Percentiles rank a stretch among this genome's conserved stretches.
Conservation (phyloP, 495 filamentous ascomycete genomes). For the Podospora anserina region DNA sequence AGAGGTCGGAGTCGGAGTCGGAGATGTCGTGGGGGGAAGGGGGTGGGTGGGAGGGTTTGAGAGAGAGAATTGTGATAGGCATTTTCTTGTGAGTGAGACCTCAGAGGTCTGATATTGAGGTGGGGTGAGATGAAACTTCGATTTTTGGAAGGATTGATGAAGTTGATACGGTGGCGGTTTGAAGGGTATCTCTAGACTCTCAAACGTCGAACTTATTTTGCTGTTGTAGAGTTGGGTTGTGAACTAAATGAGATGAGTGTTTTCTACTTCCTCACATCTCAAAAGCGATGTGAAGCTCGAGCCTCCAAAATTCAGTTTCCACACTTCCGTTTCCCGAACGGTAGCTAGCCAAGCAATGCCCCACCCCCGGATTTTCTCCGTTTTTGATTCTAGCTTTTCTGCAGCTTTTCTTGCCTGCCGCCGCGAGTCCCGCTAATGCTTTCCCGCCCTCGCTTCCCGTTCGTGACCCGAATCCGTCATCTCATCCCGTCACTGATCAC, state of each 20-base stretch:
- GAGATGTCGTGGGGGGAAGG: slow-evolving; percentile 3
- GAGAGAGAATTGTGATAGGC: slow-evolving; percentile 78
- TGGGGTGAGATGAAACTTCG: slow-evolving; percentile 8
- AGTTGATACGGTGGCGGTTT: not conserved
- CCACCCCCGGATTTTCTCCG: not conserved
- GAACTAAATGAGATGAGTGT: not conserved
- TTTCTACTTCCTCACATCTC: not conserved
- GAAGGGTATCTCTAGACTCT: not conserved
- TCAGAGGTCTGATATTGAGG: slow-evolving; percentile 4
- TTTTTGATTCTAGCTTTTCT: not conserved
- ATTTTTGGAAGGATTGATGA: not conserved
- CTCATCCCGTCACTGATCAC: slow-evolving; percentile 4
- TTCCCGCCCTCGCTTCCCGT: slow-evolving; percentile 5
- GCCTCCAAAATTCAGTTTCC: not conserved
- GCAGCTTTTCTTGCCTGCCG: not conserved
- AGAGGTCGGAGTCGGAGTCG: slow-evolving; percentile 35
- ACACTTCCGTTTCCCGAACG: not conserved
- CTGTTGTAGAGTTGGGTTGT: not conserved
- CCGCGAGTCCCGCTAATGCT: not conserved
- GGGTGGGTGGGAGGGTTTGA: slow-evolving; percentile 42
- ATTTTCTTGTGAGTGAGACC: slow-evolving; percentile 45
- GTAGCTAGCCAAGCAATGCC: not conserved
- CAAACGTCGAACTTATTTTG: not conserved
- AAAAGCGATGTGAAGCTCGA: not conserved
- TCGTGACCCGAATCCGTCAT: not conserved